These are phyloP conservation scores for Laetiporus sulphureus DNA, from an alignment of 1,284 basidiomycete genomes.

Conservation along the genomic window DNA sequence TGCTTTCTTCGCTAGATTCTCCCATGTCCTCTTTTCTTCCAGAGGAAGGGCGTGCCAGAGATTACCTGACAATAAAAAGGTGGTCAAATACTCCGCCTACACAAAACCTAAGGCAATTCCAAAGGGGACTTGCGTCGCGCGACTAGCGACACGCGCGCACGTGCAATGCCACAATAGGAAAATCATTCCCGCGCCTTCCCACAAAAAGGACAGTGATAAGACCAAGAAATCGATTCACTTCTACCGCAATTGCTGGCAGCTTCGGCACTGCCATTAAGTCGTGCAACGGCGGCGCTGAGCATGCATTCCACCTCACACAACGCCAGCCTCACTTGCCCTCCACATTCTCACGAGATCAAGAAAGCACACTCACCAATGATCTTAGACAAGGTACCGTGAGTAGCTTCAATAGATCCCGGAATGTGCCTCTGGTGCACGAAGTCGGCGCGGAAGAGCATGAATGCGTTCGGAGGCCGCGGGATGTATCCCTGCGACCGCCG, in stretches of 20 bases:
- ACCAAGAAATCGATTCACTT: too few relatives aligned
- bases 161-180: too few relatives aligned
- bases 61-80: constrained; percentile 40
- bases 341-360: neutral
- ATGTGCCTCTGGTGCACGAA: constrained; percentile 79
- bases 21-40: constrained; percentile 64
- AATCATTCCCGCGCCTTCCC: too few relatives aligned
- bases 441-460: constrained; percentile 90
- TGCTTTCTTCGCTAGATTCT: too few relatives aligned
- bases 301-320: neutral
- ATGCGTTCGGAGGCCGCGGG: constrained; percentile 87
- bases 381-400: constrained; percentile 71
- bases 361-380: constrained; percentile 65
- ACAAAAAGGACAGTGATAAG: too few relatives aligned
- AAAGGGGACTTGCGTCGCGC: too few relatives aligned
- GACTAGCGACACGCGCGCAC: too few relatives aligned
- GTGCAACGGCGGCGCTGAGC: neutral
- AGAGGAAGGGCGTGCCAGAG: constrained; percentile 62
- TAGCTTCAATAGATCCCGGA: constrained; percentile 77
- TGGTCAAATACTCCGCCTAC: too few relatives aligned
- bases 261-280: too few relatives aligned
- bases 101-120: too few relatives aligned
- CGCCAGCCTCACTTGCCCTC: neutral
- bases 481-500: constrained; percentile 64
- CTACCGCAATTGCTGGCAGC: too few relatives aligned